Conservation (phyloP, 192 early-diverging fungal species). For the Diversispora epigaea region DNA sequence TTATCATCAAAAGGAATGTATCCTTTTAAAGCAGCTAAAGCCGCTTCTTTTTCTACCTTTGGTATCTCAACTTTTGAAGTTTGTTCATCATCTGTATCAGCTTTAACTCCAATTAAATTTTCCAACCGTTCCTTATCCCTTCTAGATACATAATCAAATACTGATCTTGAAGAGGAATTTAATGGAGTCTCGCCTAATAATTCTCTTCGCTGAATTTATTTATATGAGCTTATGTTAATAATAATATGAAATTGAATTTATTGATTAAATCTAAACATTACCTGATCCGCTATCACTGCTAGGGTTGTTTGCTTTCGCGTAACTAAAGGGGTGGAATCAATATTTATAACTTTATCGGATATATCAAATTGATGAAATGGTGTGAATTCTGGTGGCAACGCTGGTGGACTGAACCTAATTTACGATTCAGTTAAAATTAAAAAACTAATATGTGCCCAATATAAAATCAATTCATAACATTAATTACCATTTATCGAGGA, state of each 20-base stretch:
- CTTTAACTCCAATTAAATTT: constrained; percentile 46
- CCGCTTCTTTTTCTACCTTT: constrained; percentile 62
- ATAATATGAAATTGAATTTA: background rate
- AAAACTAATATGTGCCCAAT: background rate
- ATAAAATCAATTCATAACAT: background rate
- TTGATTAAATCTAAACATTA: background rate
- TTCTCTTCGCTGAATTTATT: constrained; percentile 53
- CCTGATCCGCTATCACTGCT: constrained; percentile 22
- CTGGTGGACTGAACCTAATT: constrained; percentile 25
- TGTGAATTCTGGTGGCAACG: constrained; percentile 5
- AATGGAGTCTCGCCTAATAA: constrained; percentile 73
- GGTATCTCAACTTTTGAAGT: constrained; percentile 40
- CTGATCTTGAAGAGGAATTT: constrained; percentile 60
- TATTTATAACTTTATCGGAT: background rate
- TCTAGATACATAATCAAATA: constrained; percentile 68
- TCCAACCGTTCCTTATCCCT: constrained; percentile 67
- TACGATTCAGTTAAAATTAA: background rate
- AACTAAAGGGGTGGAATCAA: background rate
- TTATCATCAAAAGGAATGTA: constrained; percentile 79
- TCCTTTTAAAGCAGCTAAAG: constrained; percentile 67
- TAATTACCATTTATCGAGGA: constrained; percentile 49
- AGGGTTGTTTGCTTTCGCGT: constrained; percentile 15
- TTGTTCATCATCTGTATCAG: constrained; percentile 34
- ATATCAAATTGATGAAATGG: constrained; percentile 22
- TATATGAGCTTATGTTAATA: background rate